These are phyloP conservation scores for Nicotiana rustica DNA, from an alignment of 305 asterid genomes.

Conservation along the genomic window DNA sequence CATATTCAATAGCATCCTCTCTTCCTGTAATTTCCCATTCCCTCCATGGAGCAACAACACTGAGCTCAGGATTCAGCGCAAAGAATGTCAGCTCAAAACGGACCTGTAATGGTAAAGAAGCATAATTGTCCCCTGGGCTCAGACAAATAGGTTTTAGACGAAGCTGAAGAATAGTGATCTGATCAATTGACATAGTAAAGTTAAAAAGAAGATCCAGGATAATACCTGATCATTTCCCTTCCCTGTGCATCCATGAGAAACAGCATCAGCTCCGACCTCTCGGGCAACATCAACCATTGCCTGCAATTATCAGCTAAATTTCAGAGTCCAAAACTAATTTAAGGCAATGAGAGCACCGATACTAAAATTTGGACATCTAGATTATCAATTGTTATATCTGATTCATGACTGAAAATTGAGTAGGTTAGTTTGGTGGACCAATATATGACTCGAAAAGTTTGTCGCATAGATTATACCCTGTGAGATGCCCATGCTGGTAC, in stretches of 20 bases:
- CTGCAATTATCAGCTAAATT: constrained; percentile 49
- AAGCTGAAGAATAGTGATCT: constrained; percentile 20
- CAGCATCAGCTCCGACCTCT: constrained; percentile 99
- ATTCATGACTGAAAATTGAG: background rate
- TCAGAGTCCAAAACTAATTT: background rate
- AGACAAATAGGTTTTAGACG: background rate
- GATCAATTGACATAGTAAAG: constrained; percentile 27
- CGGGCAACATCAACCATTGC: constrained; percentile 99
- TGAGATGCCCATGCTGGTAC: background rate
- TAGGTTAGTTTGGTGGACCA: background rate
- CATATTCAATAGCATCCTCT: constrained; percentile 97
- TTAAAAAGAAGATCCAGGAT: constrained; percentile 34
- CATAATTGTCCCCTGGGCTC: constrained; percentile 22
- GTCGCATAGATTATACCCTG: background rate
- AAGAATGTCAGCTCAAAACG: constrained; percentile 99
- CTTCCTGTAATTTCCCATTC: constrained; percentile 98
- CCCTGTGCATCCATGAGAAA: constrained; percentile 97
- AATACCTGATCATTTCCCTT: constrained; percentile 96
- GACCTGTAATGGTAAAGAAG: constrained; percentile 61
- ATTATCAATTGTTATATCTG: constrained; percentile 31
- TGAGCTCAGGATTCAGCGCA: constrained; percentile 94
- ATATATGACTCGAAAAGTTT: constrained; percentile 15
- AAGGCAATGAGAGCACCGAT: background rate
- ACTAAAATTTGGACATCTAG: background rate
- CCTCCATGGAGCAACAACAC: constrained; percentile 98